Base-by-base conservation (phyloP, 1,284 basidiomycete species). In the Sanghuangporus sanghuang region DNA sequence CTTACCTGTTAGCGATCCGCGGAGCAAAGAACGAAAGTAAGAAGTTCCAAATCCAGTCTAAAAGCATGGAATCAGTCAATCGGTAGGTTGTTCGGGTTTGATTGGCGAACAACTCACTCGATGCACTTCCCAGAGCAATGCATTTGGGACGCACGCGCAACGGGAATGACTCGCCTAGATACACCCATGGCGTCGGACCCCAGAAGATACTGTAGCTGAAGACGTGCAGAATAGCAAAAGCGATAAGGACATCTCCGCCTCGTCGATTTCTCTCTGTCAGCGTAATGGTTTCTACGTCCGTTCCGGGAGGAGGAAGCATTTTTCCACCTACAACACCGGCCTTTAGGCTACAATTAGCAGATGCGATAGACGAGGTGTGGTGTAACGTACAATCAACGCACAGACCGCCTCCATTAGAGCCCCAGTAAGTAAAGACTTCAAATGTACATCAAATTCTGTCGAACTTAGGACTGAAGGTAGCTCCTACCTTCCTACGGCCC, bases 171-270 rank as follows among this genome's bases (percentile, higher is more conserved):
- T 87, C 85, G 59, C 82, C 82, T 23, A 86, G 77, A 68, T 85
- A 79, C 18, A 85, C 85, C 80, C 81, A 88, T 70, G 86, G 89
- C 12, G 84, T 84, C 3, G 86, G 83, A 2, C 87, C 89, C 87
- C 87, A 92, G 78, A 89, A 89, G 64, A 87, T 79, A 0, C 81
- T 82, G 75, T 84, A 92, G 18, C 81, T 83, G 67, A 86, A 82
- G n/a, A 92, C 85, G 66, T 92, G 90, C 40, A 92, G 73, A 36
- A 92, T 83, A 2, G 89, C 90, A 70, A 92, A 92, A 0, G 90
- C 85, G 68, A 90, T 89, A 46, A 90, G 75, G 0, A 82, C 80
- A 67, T 87, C 82, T 57, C 86, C 86, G 64, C 87, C 85, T 68
- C 76, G 76, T 65, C 79, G 83, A 65, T 89, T 85, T 21, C 83